Percentiles rank a stretch among this genome's conserved stretches.
Conservation (phyloP, 768 basidiomycete genomes). For the Termitomyces sp. region DNA sequence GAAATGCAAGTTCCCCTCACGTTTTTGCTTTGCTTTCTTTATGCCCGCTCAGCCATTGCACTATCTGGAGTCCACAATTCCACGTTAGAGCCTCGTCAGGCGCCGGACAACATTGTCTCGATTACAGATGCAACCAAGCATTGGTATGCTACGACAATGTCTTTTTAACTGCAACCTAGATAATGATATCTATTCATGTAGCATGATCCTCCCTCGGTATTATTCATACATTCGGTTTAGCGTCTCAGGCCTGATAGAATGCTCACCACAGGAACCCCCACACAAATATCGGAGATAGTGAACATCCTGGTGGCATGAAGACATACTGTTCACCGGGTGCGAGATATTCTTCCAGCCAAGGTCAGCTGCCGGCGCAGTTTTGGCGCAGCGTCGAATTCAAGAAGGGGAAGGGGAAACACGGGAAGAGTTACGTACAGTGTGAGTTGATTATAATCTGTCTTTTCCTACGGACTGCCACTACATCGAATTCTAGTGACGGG, state of each 20-base stretch:
- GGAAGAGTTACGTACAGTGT: conserved; percentile 44
- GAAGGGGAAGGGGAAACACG: conserved; percentile 36
- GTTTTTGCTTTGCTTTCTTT: neutral
- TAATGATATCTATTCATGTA: conserved; percentile 7
- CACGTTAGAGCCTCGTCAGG: conserved; percentile 22
- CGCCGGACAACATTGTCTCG: conserved; percentile 48
- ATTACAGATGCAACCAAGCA: conserved; percentile 38
- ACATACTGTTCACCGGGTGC: conserved; percentile 49
- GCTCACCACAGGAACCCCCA: conserved; percentile 32
- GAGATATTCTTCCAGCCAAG: conserved; percentile 34
- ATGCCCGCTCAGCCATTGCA: neutral
- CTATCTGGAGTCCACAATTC: neutral
- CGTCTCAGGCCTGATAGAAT: neutral
- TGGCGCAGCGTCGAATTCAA: conserved; percentile 49
- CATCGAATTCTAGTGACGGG: conserved; percentile 41
- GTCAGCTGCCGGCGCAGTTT: conserved; percentile 41
- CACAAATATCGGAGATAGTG: conserved; percentile 51
- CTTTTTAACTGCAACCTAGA: neutral
- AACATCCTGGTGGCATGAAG: conserved; percentile 52
- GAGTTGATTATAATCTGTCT: conserved; percentile 14
- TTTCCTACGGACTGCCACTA: neutral
- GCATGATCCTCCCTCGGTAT: conserved; percentile 48
- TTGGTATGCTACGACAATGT: conserved; percentile 33
- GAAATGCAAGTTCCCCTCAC: neutral
- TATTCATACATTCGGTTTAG: neutral